Evolutionary conservation across 73 alveolate species (phyloP), one percentile per base, ranked within the genome.

Genomic region (Stentor coeruleus): DNA sequence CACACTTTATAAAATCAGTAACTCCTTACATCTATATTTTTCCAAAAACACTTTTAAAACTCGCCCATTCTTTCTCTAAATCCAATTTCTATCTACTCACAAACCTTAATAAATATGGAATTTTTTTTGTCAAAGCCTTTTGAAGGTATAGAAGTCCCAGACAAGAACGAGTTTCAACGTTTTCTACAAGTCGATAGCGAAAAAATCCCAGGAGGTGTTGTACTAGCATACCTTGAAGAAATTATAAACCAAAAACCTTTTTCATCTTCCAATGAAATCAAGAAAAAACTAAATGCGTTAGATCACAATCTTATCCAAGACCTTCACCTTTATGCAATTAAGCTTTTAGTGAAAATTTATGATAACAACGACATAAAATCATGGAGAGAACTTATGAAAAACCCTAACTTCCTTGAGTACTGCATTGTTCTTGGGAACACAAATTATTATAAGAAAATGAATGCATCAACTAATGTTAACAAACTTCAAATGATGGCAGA

Each of bases 91-190:
- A n/a, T n/a, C n/a, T n/a, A n/a, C n/a, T n/a, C n/a, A n/a, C n/a
- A n/a, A n/a, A n/a, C n/a, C n/a, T n/a, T n/a, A n/a, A n/a, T n/a
- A n/a, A n/a, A n/a, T n/a, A 83, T 49, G 66, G 66, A 49, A 49
- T 49, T 49, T 20, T 49, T 49, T 14, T 72, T 66, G 33, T 84
- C 84, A 14, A 57, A 20, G 6, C 66, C 66, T 49, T 49, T 49
- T 20, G 66, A 49, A 20, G 6, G 28, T 49, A 6, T 49, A 6
- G 66, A 49, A 6, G 66, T 49, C 28, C 66, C 66, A 49, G 66
- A 49, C 66, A 49, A 49, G 66, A 49, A 49, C 66, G 66, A 49
- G 6, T 49, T 49, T 20, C 66, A 49, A 6, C 6, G 66, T 11
- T 49, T 11, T 49, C 66, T 49, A 11, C 66, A 49, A 49, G 66